Evolutionary conservation across 441 rosid genomes (phyloP), one percentile per base, ranked within the genome.

Genomic region (Erodium moschatum): DNA sequence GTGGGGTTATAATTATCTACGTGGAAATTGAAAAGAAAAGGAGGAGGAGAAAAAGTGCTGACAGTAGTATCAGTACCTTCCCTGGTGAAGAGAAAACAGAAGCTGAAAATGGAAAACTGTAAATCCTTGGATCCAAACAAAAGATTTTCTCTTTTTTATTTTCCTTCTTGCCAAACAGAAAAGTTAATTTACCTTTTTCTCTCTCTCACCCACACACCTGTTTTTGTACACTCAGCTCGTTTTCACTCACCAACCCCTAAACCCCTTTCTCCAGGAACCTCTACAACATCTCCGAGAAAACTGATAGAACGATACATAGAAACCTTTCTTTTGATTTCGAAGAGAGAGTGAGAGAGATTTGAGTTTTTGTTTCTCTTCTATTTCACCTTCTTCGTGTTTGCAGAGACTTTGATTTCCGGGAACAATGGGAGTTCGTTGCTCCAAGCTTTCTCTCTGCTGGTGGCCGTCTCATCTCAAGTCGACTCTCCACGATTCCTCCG

Each of bases 391-490:
- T 46, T 46, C 16, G 52, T 12, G 52, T 46, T 46, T 13, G 12
- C 5, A 12, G 52, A 46, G 16, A 46, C 2, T 13, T 46, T 46
- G 52, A 10, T 46, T 13, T 46, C 52, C 13, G 66, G 74, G 24
- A 21, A 9, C 79, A 80, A 92, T 88, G 96, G 97, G 98, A 83
- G 85, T 80, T 81, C 84, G 89, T 70, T 92, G 93, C 91, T 92
- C 98, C 82, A 92, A 87, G 79, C 71, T 87, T 69, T 88, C 98
- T 58, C 81, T 90, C 74, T 92, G 98, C 76, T 90, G 88, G 90
- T 90, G 90, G 88, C 89, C 91, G 66, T 77, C 87, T 64, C 79
- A 85, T 82, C 86, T 81, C 77, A 87, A 82, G 76, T 74, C 98
- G 68, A 79, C 80, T 81, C 85, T 75, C 80, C 75, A 84, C 65